phyloP scores from a whole-genome alignment of 306 rosid species.

The Biancaea sappan region DNA sequence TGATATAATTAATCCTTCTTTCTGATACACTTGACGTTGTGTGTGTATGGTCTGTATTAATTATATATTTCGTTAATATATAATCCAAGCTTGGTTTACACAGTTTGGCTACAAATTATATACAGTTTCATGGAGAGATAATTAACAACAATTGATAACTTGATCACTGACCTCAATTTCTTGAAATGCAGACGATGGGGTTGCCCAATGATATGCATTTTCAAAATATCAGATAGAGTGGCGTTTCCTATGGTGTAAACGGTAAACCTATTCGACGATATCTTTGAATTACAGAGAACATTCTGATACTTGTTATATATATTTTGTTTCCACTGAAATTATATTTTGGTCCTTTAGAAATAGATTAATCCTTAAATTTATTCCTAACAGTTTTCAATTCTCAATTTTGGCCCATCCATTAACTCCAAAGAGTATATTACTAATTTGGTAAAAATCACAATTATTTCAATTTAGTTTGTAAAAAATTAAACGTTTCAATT shows the following conservation, averaged over 20 bases:
- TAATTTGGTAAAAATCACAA: too few species aligned
- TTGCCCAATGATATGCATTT: slow-evolving; percentile 24
- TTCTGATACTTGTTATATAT: not conserved
- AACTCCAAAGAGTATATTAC: too few species aligned
- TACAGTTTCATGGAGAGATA: too few species aligned
- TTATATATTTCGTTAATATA: too few species aligned
- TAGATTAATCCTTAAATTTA: not conserved
- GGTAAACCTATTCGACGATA: not conserved
- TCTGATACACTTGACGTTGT: too few species aligned
- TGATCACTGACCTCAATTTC: not conserved
- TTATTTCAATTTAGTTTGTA: too few species aligned
- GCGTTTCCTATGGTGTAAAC: not conserved
- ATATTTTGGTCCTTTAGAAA: not conserved
- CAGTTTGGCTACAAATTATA: not conserved
- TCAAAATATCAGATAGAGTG: not conserved
- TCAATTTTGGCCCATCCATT: too few species aligned
- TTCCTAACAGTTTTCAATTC: not conserved
- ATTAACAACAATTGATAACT: not conserved
- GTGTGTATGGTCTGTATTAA: too few species aligned
- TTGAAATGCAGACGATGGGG: slow-evolving; percentile 58
- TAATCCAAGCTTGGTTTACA: not conserved
- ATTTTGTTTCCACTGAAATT: not conserved
- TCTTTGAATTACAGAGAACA: not conserved
- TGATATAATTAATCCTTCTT: too few species aligned
- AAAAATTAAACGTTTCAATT: too few species aligned